These are phyloP conservation scores for Cubamyces lactineus DNA, from an alignment of 768 basidiomycete genomes.

Conservation along the genomic window DNA sequence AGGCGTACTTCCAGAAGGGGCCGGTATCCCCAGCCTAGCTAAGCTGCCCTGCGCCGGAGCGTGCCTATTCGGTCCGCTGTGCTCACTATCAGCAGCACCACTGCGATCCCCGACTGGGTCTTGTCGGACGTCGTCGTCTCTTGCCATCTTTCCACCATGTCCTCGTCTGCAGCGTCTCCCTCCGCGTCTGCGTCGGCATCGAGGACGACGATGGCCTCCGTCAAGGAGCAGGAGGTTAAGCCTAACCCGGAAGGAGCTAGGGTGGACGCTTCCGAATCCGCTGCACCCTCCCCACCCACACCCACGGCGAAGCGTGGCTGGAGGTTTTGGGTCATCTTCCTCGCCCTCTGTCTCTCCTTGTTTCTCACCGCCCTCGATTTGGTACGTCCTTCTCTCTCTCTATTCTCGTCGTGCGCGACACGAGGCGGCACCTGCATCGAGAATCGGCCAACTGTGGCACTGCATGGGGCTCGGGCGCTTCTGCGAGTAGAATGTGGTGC, in stretches of 20 bases:
- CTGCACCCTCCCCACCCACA: background rate
- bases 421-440: too few relatives aligned
- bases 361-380: constrained; percentile 27
- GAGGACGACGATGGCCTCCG: background rate
- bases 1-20: too few relatives aligned
- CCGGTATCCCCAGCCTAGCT: too few relatives aligned
- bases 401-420: background rate
- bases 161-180: background rate
- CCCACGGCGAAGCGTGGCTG: constrained; percentile 12
- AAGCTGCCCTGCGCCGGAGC: background rate
- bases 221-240: background rate
- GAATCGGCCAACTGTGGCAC: too few relatives aligned
- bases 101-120: background rate
- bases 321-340: constrained; percentile 22
- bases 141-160: background rate
- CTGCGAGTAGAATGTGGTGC: too few relatives aligned
- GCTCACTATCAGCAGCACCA: background rate
- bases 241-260: background rate
- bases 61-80: background rate
- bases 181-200: background rate
- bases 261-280: background rate
- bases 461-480: too few relatives aligned
- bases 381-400: constrained; percentile 4
- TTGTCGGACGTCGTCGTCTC: background rate
- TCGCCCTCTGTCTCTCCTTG: constrained; percentile 23